Conservation (phyloP, 345 rosid species). For the Moricandia moricandioides region DNA sequence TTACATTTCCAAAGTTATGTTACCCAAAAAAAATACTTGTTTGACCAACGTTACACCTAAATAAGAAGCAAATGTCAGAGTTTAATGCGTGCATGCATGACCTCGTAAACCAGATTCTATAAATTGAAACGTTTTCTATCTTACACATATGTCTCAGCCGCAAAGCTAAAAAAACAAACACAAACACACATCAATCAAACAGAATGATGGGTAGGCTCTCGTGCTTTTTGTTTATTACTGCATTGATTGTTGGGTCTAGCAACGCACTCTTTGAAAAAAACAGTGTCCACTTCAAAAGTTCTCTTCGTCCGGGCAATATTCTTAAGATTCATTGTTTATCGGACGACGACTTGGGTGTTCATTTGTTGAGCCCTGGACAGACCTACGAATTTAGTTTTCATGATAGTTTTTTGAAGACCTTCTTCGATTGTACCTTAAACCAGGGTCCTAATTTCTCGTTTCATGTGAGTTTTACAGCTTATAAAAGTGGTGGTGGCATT, state of each 20-base stretch:
- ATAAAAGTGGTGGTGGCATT: background rate
- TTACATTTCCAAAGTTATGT: no score
- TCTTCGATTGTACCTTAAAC: background rate
- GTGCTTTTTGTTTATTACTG: background rate
- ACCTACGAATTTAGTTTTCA: background rate
- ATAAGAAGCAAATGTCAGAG: background rate
- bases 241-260: background rate
- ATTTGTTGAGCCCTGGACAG: background rate
- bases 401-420: background rate
- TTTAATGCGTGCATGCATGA: background rate
- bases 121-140: background rate
- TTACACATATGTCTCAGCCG: background rate
- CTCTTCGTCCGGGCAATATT: background rate
- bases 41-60: no score
- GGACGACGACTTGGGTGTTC: background rate
- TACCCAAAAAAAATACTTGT: no score
- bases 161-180: background rate
- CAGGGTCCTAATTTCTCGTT: background rate
- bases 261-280: background rate
- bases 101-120: background rate
- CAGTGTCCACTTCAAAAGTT: background rate
- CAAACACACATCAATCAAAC: background rate
- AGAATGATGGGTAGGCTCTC: background rate
- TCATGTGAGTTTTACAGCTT: background rate
- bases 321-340: background rate